Evolutionary conservation across 2,329 filamentous ascomycete species (phyloP).

Genomic region (Fusarium siculi): DNA sequence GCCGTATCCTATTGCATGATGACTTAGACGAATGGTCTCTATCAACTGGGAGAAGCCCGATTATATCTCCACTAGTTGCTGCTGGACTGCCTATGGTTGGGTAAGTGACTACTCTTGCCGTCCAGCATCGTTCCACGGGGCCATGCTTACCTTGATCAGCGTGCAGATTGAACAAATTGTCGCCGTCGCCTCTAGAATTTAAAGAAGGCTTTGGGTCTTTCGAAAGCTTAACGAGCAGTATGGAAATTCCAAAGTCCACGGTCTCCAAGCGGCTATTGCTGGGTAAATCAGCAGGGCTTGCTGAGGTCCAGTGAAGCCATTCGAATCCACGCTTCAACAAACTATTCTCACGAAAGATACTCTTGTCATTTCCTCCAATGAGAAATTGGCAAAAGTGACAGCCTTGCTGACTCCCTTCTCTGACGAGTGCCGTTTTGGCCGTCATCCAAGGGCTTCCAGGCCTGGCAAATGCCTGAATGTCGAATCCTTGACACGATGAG

Average conservation of each 20-base stretch:
- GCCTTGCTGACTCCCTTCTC: neutral
- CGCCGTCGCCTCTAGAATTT: accelerated
- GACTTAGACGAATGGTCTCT: neutral
- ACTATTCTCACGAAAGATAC: accelerated
- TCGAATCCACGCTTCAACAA: accelerated
- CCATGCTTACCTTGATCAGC: accelerated
- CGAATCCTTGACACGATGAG: neutral
- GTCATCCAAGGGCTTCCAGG: neutral
- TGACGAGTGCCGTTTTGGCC: accelerated
- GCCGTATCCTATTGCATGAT: neutral
- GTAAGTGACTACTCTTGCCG: too few species aligned
- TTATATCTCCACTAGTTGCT: neutral
- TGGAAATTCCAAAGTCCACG: accelerated
- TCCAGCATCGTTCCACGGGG: too few species aligned
- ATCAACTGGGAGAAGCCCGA: accelerated
- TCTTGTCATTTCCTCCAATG: accelerated
- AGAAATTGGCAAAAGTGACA: neutral
- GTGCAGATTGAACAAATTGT: neutral
- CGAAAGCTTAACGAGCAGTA: neutral
- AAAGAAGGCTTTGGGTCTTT: neutral
- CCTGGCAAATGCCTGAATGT: neutral
- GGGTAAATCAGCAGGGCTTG: accelerated
- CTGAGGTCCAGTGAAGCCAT: neutral
- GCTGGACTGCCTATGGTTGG: neutral
- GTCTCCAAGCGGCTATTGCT: neutral